Percentiles rank a stretch among this genome's conserved stretches.
These are phyloP conservation scores for Tolypocladium amazonense DNA, from an alignment of 2,329 filamentous ascomycete species.

Conservation along the genomic window DNA sequence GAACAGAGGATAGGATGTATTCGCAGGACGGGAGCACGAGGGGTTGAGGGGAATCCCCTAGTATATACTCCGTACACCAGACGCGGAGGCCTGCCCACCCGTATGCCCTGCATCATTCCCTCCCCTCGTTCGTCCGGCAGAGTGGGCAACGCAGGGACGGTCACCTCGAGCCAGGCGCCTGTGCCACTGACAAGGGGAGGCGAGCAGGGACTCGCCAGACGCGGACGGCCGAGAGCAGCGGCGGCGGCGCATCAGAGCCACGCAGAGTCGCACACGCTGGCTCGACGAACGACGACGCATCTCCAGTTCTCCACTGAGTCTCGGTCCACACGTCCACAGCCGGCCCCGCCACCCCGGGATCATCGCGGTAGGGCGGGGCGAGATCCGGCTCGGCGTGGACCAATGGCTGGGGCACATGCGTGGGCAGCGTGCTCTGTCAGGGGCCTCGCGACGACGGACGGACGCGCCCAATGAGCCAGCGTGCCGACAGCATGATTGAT, in stretches of 20 bases:
- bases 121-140: not conserved
- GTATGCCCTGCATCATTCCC: not conserved
- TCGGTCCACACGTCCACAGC: not conserved
- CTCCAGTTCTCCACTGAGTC: not conserved
- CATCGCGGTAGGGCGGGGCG: not conserved
- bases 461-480: not conserved
- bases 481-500: not conserved
- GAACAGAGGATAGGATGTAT: not conserved
- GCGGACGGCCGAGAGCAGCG: not conserved
- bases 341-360: not conserved
- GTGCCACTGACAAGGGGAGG: not conserved
- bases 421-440: constrained; percentile 13
- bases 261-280: not conserved
- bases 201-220: not conserved
- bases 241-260: not conserved
- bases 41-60: not conserved
- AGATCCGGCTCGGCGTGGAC: constrained; percentile 15
- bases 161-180: not conserved
- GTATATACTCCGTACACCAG: not conserved
- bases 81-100: not conserved
- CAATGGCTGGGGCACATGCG: constrained; percentile 34
- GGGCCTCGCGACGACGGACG: constrained; percentile 4
- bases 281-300: not conserved
- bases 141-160: not conserved
- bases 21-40: not conserved